Conservation (phyloP, 139 green algal genomes). For the Coccomyxa sp. region DNA sequence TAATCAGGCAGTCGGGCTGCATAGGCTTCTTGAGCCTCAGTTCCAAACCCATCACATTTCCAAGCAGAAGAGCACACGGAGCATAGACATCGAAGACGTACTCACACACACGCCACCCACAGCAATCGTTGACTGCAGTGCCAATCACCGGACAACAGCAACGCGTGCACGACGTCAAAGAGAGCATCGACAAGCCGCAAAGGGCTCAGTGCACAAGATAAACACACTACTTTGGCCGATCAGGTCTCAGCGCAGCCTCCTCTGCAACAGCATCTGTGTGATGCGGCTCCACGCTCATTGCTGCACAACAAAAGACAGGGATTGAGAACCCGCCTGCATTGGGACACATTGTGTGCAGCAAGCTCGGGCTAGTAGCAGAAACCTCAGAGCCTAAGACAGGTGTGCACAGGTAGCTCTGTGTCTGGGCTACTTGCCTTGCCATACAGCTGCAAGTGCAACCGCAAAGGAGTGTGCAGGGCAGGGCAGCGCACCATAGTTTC, state of each 20-base stretch:
- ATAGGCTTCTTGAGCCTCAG: too few relatives aligned
- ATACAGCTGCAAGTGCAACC: neutral
- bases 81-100: too few relatives aligned
- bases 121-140: too few relatives aligned
- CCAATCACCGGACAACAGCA: too few relatives aligned
- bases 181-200: too few relatives aligned
- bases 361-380: neutral
- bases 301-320: neutral
- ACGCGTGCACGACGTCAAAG: too few relatives aligned
- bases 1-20: too few relatives aligned
- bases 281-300: conserved; percentile 19
- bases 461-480: neutral
- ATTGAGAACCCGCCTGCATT: neutral
- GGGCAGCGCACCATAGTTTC: conserved; percentile 19
- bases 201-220: too few relatives aligned
- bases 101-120: too few relatives aligned
- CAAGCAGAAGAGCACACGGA: too few relatives aligned
- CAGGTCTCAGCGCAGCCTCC: conserved; percentile 10
- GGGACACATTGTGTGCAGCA: too few relatives aligned
- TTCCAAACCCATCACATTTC: too few relatives aligned
- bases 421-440: neutral
- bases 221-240: neutral
- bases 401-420: neutral
- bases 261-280: conserved; percentile 22
- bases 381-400: neutral